Conservation (phyloP, 2,329 filamentous ascomycete genomes). For the Aspergillus japonicus region DNA sequence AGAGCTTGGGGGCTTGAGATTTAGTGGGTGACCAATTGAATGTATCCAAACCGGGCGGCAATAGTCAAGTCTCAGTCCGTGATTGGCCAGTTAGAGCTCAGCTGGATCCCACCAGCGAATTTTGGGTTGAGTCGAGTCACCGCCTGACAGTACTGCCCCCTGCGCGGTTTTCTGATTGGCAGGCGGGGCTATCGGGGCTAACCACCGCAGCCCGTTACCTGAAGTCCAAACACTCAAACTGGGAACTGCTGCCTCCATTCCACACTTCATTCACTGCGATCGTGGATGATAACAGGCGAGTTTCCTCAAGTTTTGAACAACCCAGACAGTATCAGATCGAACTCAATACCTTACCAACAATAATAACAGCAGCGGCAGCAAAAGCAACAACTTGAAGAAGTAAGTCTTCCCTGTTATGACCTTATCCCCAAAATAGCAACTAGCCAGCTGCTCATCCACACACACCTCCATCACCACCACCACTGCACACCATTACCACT, state of each 20-base stretch:
- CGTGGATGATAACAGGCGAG: background rate
- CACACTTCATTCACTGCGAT: background rate
- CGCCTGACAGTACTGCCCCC: conserved; percentile 2
- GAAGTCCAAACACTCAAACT: background rate
- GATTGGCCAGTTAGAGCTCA: conserved; percentile 11
- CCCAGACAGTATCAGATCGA: conserved; percentile 2
- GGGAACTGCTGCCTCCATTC: conserved; percentile 4
- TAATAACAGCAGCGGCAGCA: background rate
- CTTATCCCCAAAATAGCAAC: background rate
- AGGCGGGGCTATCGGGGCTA: background rate
- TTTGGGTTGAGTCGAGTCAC: conserved; percentile 18
- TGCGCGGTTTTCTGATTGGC: conserved; percentile 8
- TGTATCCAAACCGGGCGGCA: conserved; percentile 9
- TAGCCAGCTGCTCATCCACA: background rate
- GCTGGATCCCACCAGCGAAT: conserved; percentile 11
- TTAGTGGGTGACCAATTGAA: conserved; percentile 16
- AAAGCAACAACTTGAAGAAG: background rate
- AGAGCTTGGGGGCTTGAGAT: conserved; percentile 5
- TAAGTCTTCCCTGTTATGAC: background rate
- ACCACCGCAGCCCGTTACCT: background rate
- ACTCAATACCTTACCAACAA: background rate
- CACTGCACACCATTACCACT: background rate
- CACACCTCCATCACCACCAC: background rate
- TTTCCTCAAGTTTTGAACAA: background rate
- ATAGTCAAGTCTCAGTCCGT: background rate